phyloP scores from a whole-genome alignment of 2,329 filamentous ascomycete genomes.

The Chrysosporium queenslandicum region DNA sequence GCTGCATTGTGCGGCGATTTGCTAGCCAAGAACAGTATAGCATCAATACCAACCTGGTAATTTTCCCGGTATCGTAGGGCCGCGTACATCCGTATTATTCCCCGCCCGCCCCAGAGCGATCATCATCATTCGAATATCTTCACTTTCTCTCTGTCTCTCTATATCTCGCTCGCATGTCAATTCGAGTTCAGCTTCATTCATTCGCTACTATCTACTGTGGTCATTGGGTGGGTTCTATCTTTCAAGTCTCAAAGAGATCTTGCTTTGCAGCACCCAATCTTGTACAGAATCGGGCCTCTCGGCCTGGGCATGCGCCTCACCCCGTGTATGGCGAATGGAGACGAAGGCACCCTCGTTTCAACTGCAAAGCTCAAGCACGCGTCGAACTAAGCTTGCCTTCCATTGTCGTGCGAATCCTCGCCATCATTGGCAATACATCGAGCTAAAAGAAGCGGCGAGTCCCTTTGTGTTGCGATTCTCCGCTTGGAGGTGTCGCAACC shows the following conservation, averaged over 20 bases:
- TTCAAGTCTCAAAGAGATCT: too few species aligned
- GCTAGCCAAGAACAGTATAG: background rate
- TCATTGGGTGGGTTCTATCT: too few species aligned
- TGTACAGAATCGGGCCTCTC: too few species aligned
- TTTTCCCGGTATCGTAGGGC: background rate
- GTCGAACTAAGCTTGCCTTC: background rate
- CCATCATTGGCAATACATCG: too few species aligned
- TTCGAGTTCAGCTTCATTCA: too few species aligned
- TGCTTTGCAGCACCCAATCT: too few species aligned
- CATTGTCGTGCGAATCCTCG: too few species aligned
- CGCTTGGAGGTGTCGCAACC: background rate
- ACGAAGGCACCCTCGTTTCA: background rate
- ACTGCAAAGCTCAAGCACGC: background rate
- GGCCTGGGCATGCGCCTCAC: conserved; percentile 2
- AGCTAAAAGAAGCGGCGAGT: background rate
- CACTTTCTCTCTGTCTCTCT: too few species aligned
- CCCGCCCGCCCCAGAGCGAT: background rate
- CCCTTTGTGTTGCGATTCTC: background rate
- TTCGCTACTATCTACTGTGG: too few species aligned
- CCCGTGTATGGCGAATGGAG: background rate
- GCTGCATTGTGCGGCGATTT: background rate
- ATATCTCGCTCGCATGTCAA: too few species aligned
- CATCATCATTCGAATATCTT: too few species aligned
- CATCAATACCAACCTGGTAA: background rate
- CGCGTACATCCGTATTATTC: background rate